These are phyloP conservation scores for Amanita rimosa DNA, from an alignment of 768 basidiomycete species.

Conservation along the genomic window DNA sequence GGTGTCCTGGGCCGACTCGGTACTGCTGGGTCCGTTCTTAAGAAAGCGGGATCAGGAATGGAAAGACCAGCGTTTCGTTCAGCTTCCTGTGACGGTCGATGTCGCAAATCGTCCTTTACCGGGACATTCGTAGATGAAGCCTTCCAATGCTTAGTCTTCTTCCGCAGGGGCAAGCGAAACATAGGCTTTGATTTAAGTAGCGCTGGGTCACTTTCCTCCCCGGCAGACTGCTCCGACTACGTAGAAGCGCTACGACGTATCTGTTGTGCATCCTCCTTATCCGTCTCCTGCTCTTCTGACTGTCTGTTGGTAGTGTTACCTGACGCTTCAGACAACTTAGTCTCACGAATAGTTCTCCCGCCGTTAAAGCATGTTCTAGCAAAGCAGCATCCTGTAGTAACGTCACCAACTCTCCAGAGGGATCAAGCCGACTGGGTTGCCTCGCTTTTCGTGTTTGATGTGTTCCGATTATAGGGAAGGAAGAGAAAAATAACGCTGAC, in stretches of 20 bases:
- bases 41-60: not conserved
- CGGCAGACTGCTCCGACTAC: constrained; percentile 5
- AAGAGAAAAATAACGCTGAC: constrained; percentile 10
- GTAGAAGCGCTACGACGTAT: not conserved
- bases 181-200: constrained; percentile 21
- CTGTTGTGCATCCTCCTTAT: not conserved
- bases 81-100: constrained; percentile 1
- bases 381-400: constrained; percentile 48
- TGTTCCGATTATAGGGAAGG: constrained; percentile 13
- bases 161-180: constrained; percentile 20
- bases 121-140: constrained; percentile 12
- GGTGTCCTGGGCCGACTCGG: not conserved
- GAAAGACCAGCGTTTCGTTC: not conserved
- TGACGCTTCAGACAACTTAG: constrained; percentile 1
- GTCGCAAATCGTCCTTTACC: constrained; percentile 3
- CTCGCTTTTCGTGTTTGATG: constrained; percentile 19
- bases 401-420: constrained; percentile 38
- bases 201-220: constrained; percentile 16
- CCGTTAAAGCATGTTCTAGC: constrained; percentile 41
- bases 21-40: not conserved
- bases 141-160: constrained; percentile 13
- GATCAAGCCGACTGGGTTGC: constrained; percentile 21
- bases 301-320: constrained; percentile 8
- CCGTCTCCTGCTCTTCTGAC: not conserved
- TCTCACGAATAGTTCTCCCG: constrained; percentile 35